Conservation (phyloP, 1,139 yeast genomes). For the Scheffersomyces titani region DNA sequence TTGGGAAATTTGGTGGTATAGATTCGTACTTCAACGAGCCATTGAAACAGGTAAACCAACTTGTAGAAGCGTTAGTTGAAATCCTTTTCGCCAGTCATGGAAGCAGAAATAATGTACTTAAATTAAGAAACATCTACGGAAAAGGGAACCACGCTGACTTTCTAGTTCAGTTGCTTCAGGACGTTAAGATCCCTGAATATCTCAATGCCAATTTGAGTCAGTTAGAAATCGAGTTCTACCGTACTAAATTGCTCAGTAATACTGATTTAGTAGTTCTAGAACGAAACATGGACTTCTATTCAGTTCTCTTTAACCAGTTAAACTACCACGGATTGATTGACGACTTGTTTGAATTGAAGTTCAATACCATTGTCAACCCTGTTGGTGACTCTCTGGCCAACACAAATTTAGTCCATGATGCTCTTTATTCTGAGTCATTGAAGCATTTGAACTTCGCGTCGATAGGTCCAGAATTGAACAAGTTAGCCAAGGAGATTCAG, state of each 20-base stretch:
- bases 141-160: constrained; percentile 42
- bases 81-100: constrained; percentile 18
- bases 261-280: constrained; percentile 75
- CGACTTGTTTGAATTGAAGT: constrained; percentile 61
- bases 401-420: constrained; percentile 1
- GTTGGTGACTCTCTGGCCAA: constrained; percentile 14
- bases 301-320: constrained; percentile 74
- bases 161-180: constrained; percentile 26
- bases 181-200: constrained; percentile 30
- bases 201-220: constrained; percentile 29
- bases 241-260: constrained; percentile 39
- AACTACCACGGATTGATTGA: constrained; percentile 83
- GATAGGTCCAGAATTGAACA: constrained; percentile 73
- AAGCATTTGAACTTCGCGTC: constrained; percentile 75
- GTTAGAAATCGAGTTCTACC: constrained; percentile 40
- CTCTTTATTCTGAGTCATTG: constrained; percentile 27
- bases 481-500: constrained; percentile 71
- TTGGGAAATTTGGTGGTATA: constrained; percentile 18
- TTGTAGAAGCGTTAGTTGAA: constrained; percentile 26
- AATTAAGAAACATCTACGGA: constrained; percentile 38
- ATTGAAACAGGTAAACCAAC: constrained; percentile 28
- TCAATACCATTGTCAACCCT: constrained; percentile 37
- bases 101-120: constrained; percentile 11
- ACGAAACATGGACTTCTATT: constrained; percentile 68
- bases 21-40: constrained; percentile 38